phyloP scores from a whole-genome alignment of 768 basidiomycete genomes.

The Amanita exitialis region DNA sequence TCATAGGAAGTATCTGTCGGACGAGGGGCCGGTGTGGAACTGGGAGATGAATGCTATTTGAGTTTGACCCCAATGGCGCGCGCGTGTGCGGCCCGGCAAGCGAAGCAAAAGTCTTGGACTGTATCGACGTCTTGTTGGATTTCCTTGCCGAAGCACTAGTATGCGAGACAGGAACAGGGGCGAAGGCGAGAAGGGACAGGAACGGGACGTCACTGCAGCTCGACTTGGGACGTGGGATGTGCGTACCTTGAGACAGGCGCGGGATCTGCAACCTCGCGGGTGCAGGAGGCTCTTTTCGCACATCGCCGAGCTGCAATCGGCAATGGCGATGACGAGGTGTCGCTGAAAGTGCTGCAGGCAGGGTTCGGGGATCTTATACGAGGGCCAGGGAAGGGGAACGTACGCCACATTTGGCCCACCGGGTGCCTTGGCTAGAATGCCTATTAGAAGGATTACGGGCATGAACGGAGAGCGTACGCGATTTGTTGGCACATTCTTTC shows the following conservation, averaged over 20 bases:
- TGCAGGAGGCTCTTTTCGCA: constrained; percentile 62
- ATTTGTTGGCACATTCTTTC: constrained; percentile 62
- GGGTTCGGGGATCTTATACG: neutral
- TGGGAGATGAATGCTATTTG: neutral
- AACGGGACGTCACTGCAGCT: neutral
- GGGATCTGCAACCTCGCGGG: constrained; percentile 41
- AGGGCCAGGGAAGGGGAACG: constrained; percentile 11
- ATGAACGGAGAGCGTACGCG: constrained; percentile 41
- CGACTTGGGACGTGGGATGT: neutral
- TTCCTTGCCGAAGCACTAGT: constrained; percentile 57
- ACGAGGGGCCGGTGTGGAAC: neutral
- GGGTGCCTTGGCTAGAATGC: constrained; percentile 56
- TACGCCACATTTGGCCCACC: constrained; percentile 66
- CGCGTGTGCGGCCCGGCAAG: constrained; percentile 51
- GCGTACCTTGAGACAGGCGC: constrained; percentile 48
- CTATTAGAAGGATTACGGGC: constrained; percentile 4
- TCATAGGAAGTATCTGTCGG: neutral
- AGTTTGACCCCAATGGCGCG: constrained; percentile 16
- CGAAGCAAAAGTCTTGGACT: constrained; percentile 63
- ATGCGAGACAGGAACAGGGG: neutral
- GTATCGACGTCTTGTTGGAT: constrained; percentile 60
- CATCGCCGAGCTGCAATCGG: constrained; percentile 57
- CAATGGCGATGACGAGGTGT: constrained; percentile 60
- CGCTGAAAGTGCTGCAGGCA: constrained; percentile 67
- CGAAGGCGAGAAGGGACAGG: constrained; percentile 8